Conservation (phyloP, 257 asterid genomes). For the Przewalskia tangutica region DNA sequence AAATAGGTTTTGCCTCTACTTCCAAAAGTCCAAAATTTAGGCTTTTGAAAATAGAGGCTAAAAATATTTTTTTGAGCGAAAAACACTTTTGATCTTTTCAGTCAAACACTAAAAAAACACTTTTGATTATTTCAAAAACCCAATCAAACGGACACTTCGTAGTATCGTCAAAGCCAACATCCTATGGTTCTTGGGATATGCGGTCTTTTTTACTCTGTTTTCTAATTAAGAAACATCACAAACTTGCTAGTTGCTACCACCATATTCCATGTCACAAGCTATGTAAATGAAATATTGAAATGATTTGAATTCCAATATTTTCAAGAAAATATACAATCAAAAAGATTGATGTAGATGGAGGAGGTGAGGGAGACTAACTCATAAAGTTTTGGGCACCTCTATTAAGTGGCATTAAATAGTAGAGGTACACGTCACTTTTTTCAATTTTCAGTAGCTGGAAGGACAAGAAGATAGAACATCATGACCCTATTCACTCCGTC, state of each 20-base stretch:
- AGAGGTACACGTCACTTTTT: conserved; percentile 21
- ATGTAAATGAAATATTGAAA: not conserved
- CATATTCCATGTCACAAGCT: not conserved
- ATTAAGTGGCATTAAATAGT: not conserved
- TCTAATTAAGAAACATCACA: not conserved
- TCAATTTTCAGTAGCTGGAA: conserved; percentile 8
- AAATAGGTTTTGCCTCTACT: too few relatives aligned
- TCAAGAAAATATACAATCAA: not conserved
- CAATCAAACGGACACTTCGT: too few relatives aligned
- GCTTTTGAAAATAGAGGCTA: too few relatives aligned
- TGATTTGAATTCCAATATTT: not conserved
- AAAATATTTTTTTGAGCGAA: too few relatives aligned
- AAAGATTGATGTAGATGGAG: not conserved
- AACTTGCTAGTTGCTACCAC: not conserved
- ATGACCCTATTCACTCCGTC: conserved; percentile 24
- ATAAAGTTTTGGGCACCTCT: not conserved
- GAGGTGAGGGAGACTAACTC: not conserved
- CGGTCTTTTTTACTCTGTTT: not conserved
- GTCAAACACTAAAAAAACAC: too few relatives aligned
- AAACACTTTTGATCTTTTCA: too few relatives aligned
- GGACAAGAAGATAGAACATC: conserved; percentile 5
- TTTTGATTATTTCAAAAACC: too few relatives aligned
- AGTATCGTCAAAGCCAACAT: not conserved
- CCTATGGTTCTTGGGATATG: conserved; percentile 1
- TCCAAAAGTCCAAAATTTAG: too few relatives aligned